phyloP scores from a whole-genome alignment of 2,329 filamentous ascomycete genomes.

The Aureobasidium vineae region DNA sequence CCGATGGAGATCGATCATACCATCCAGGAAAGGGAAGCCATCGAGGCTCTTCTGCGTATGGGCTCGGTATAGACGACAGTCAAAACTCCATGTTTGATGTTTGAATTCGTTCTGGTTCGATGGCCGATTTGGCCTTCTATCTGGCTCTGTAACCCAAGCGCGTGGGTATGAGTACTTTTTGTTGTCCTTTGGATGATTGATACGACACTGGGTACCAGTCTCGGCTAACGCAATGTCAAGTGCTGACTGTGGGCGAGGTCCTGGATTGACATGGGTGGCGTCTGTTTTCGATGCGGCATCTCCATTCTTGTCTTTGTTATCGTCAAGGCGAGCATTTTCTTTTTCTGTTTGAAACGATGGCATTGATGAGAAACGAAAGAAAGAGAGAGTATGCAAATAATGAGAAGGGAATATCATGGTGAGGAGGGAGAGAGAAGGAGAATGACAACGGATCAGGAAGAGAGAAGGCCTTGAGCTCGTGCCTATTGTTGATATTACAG shows the following conservation, averaged over 20 bases:
- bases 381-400: slow-evolving; percentile 8
- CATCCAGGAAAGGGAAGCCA: slow-evolving; percentile 75
- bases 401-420: neutral
- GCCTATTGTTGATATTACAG: slow-evolving; percentile 6
- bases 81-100: neutral
- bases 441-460: neutral
- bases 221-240: slow-evolving; percentile 35
- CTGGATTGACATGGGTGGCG: slow-evolving; percentile 42
- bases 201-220: slow-evolving; percentile 41
- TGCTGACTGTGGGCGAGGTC: slow-evolving; percentile 38
- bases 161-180: slow-evolving; percentile 11
- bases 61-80: slow-evolving; percentile 57
- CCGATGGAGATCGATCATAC: slow-evolving; percentile 41
- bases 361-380: slow-evolving; percentile 14
- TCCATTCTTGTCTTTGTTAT: slow-evolving; percentile 20
- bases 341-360: slow-evolving; percentile 1
- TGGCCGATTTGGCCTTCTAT: neutral
- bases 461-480: slow-evolving; percentile 24
- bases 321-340: slow-evolving; percentile 18
- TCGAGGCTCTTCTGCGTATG: slow-evolving; percentile 76
- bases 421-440: slow-evolving; percentile 4
- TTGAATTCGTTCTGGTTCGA: neutral
- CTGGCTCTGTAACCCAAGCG: neutral
- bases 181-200: slow-evolving; percentile 17
- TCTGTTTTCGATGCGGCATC: slow-evolving; percentile 20